phyloP scores from a whole-genome alignment of 2,329 filamentous ascomycete species.

The Colletotrichum noveboracense region DNA sequence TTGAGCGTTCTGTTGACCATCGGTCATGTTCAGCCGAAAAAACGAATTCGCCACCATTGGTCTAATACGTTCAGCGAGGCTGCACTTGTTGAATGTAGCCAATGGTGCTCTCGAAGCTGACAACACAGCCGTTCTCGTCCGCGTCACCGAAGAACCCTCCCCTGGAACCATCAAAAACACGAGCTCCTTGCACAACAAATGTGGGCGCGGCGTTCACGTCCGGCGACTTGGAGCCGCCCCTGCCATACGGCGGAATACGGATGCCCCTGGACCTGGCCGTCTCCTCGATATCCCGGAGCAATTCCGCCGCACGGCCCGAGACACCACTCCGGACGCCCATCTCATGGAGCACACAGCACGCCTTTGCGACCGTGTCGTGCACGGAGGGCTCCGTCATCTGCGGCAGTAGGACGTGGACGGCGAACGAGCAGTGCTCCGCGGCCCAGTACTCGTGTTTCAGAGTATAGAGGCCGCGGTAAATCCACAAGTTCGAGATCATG shows the following conservation, averaged over 20 bases:
- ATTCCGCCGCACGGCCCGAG: neutral
- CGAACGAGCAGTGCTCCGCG: neutral
- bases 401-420: neutral
- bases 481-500: conserved; percentile 24
- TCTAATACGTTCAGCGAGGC: no score
- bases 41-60: neutral
- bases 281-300: neutral
- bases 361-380: neutral
- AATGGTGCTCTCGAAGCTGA: neutral
- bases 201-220: neutral
- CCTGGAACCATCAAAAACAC: neutral
- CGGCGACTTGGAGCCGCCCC: neutral
- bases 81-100: neutral
- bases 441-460: conserved; percentile 27
- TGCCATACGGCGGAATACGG: neutral
- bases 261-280: neutral
- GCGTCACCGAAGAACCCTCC: neutral
- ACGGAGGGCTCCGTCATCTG: neutral
- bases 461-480: conserved; percentile 28
- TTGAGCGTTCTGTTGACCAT: no score
- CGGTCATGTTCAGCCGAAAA: no score
- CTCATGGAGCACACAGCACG: neutral
- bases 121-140: neutral
- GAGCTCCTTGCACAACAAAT: neutral
- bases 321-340: neutral